Evolutionary conservation across 371 early-diverging fungal species (phyloP).

Genomic region (Smittium mucronatum): DNA sequence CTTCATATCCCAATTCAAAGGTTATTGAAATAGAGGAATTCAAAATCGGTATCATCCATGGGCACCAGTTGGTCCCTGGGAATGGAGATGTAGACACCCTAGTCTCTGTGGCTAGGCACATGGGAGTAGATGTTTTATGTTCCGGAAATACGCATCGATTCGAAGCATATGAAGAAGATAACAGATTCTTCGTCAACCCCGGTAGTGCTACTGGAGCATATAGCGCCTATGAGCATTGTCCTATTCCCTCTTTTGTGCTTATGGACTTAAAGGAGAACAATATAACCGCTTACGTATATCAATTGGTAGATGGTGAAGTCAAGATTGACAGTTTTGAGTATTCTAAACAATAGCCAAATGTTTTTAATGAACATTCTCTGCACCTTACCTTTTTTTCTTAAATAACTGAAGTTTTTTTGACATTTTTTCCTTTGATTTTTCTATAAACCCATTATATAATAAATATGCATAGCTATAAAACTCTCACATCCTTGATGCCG

Average conservation of each 20-base stretch:
- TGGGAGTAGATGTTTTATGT: constrained; percentile 83
- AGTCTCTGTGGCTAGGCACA: constrained; percentile 61
- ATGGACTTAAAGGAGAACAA: constrained; percentile 76
- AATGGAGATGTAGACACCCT: constrained; percentile 74
- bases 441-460: no score
- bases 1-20: constrained; percentile 44
- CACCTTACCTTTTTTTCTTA: no score
- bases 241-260: constrained; percentile 80
- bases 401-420: no score
- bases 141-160: constrained; percentile 79
- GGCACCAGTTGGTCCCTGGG: constrained; percentile 72
- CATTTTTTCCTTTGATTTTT: no score
- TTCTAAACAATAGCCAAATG: no score
- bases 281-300: constrained; percentile 81
- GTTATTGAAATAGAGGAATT: constrained; percentile 62
- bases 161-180: constrained; percentile 79
- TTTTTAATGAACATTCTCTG: no score
- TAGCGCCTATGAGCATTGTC: constrained; percentile 26
- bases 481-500: no score
- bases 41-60: constrained; percentile 74
- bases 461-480: no score
- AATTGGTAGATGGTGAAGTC: constrained; percentile 76
- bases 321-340: constrained; percentile 87
- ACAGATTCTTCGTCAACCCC: constrained; percentile 83
- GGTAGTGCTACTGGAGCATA: constrained; percentile 88